Evolutionary conservation across 2,329 filamentous ascomycete species (phyloP).

Genomic region (Chrysoporthe deuterocubensis): DNA sequence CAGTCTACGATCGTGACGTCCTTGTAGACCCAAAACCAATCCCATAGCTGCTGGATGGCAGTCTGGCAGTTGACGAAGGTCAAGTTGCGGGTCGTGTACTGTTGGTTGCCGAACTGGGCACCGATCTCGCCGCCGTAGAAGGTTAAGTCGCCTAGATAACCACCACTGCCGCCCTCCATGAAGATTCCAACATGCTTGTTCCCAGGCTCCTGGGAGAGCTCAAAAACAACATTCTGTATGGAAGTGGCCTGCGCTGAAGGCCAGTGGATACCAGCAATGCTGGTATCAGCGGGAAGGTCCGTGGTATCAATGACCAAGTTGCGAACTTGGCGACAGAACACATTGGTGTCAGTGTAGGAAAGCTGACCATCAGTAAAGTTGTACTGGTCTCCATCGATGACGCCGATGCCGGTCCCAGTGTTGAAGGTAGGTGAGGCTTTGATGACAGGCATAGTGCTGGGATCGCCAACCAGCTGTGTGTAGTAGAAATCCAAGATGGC

Average conservation of each 20-base stretch:
- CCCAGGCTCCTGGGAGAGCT: conserved; percentile 48
- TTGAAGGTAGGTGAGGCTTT: conserved; percentile 55
- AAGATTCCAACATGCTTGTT: conserved; percentile 62
- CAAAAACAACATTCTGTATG: conserved; percentile 62
- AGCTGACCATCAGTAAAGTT: conserved; percentile 40
- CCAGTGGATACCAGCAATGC: conserved; percentile 66
- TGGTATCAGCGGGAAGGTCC: conserved; percentile 48
- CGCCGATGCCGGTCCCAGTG: conserved; percentile 40
- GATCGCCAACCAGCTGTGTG: conserved; percentile 76
- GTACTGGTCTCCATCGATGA: conserved; percentile 55
- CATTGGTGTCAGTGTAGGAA: conserved; percentile 60
- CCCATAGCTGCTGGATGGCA: conserved; percentile 73
- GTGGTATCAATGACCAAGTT: conserved; percentile 64
- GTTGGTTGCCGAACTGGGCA: conserved; percentile 64
- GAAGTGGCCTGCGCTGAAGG: conserved; percentile 68
- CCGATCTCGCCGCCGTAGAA: conserved; percentile 73
- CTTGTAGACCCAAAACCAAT: conserved; percentile 78
- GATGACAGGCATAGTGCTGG: conserved; percentile 59
- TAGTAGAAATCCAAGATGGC: conserved; percentile 79
- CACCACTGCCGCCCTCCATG: conserved; percentile 68
- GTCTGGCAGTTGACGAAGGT: conserved; percentile 67
- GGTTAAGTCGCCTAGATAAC: conserved; percentile 69
- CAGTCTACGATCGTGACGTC: conserved; percentile 65
- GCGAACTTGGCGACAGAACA: conserved; percentile 63
- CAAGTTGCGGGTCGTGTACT: conserved; percentile 71